phyloP scores from a whole-genome alignment of 108 stramenopile genomes.

The Pseudonitzschia delicatissima region DNA sequence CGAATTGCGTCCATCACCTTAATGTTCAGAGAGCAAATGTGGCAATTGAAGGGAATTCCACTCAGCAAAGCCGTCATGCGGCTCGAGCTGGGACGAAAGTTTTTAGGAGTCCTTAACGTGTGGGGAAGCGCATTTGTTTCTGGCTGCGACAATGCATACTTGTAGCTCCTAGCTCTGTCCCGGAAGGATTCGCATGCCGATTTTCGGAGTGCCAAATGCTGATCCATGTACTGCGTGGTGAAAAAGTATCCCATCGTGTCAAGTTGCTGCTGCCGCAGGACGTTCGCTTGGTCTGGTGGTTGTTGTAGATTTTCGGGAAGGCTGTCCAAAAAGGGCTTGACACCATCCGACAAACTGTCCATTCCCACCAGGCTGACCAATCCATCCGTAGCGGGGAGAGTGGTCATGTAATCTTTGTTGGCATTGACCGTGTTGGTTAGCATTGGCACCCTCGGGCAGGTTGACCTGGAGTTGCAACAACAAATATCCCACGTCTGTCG shows the following conservation, averaged over 20 bases:
- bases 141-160: conserved; percentile 36
- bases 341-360: conserved; percentile 47
- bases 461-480: conserved; percentile 46
- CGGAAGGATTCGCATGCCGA: conserved; percentile 45
- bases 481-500: conserved; percentile 47
- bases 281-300: not conserved
- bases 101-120: conserved; percentile 56
- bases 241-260: conserved; percentile 80
- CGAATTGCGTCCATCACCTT: conserved; percentile 42
- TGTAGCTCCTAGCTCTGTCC: conserved; percentile 40
- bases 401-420: conserved; percentile 6
- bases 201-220: conserved; percentile 46
- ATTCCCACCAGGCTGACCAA: conserved; percentile 65
- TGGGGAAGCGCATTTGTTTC: conserved; percentile 41
- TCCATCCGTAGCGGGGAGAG: conserved; percentile 39
- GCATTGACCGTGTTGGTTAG: too few relatives aligned
- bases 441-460: conserved; percentile 15
- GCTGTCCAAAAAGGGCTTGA: conserved; percentile 38
- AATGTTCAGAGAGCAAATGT: conserved; percentile 58
- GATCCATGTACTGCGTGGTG: conserved; percentile 50
- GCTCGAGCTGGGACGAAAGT: conserved; percentile 70
- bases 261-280: conserved; percentile 57
- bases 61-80: conserved; percentile 47
- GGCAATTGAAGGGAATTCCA: conserved; percentile 85
- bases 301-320: conserved; percentile 4